These are phyloP conservation scores for Colletotrichum shisoi DNA, from an alignment of 2,329 filamentous ascomycete species.

Conservation along the genomic window DNA sequence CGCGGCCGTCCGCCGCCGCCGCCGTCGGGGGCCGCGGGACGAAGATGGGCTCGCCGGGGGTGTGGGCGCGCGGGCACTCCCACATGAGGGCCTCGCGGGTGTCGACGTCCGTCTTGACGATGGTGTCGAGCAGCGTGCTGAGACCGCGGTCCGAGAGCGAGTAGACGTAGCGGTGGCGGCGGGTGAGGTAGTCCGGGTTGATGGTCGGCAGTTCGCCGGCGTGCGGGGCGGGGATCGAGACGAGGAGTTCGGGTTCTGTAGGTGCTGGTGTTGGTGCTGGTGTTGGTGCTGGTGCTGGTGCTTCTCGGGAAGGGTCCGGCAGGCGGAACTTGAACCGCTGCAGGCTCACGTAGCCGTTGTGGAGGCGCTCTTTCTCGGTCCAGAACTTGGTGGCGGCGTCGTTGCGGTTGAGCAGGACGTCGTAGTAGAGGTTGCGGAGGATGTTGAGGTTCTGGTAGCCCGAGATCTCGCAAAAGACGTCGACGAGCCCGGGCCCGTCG, in stretches of 20 bases:
- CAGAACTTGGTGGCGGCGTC: slow-evolving; percentile 55
- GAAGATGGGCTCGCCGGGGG: slow-evolving; percentile 75
- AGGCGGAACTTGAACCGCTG: slow-evolving; percentile 56
- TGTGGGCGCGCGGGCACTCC: slow-evolving; percentile 65
- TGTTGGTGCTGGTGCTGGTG: neutral
- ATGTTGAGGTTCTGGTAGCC: slow-evolving; percentile 71
- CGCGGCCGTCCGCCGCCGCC: slow-evolving; percentile 37
- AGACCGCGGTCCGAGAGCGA: slow-evolving; percentile 63
- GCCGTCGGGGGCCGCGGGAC: slow-evolving; percentile 51
- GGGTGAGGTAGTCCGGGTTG: slow-evolving; percentile 64
- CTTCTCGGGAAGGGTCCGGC: slow-evolving; percentile 32
- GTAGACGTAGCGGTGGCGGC: slow-evolving; percentile 68
- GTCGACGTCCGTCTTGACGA: slow-evolving; percentile 70
- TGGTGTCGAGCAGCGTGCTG: slow-evolving; percentile 67
- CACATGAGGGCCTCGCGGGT: slow-evolving; percentile 64
- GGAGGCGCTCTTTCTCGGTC: slow-evolving; percentile 51
- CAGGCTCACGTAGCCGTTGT: slow-evolving; percentile 51
- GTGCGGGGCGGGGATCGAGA: slow-evolving; percentile 59
- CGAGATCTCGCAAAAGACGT: slow-evolving; percentile 72
- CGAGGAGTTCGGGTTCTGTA: slow-evolving; percentile 25
- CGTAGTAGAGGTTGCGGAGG: slow-evolving; percentile 73
- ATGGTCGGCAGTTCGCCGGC: slow-evolving; percentile 72
- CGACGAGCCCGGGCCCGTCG: slow-evolving; percentile 45
- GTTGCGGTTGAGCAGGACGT: slow-evolving; percentile 66
- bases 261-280: slow-evolving; percentile 37